Conservation (phyloP, 2,329 filamentous ascomycete genomes). For the Sclerotinia sclerotiorum region DNA sequence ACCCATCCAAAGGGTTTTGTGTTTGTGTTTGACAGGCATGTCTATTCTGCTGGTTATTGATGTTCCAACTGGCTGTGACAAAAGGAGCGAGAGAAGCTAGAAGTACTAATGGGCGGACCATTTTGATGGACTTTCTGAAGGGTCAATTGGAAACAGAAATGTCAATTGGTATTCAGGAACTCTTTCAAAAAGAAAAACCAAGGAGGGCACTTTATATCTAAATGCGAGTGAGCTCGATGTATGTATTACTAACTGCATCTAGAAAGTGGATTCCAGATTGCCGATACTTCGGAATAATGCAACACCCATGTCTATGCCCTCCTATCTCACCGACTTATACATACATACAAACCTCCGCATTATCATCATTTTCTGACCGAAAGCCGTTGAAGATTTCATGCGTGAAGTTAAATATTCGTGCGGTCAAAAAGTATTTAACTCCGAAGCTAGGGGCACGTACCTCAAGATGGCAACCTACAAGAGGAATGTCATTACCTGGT, state of each 20-base stretch:
- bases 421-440: no score
- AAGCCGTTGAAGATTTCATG: neutral
- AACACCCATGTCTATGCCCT: neutral
- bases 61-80: slow-evolving; percentile 32
- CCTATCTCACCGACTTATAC: neutral
- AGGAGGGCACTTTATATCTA: neutral
- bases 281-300: slow-evolving; percentile 14
- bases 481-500: no score
- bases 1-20: slow-evolving; percentile 34
- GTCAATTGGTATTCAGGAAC: neutral
- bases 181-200: no score
- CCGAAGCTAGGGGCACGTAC: no score
- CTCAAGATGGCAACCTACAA: no score
- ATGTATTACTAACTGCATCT: neutral
- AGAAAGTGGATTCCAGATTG: neutral
- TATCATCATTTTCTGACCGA: neutral
- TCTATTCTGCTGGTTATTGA: slow-evolving; percentile 31
- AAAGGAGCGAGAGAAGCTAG: slow-evolving; percentile 21
- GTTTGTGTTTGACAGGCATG: slow-evolving; percentile 30
- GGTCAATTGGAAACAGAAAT: neutral
- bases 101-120: slow-evolving; percentile 7
- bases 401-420: neutral
- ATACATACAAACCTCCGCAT: neutral
- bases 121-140: neutral
- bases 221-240: neutral